Base-by-base conservation (phyloP, 495 filamentous ascomycete genomes). In the Poronia punctata region DNA sequence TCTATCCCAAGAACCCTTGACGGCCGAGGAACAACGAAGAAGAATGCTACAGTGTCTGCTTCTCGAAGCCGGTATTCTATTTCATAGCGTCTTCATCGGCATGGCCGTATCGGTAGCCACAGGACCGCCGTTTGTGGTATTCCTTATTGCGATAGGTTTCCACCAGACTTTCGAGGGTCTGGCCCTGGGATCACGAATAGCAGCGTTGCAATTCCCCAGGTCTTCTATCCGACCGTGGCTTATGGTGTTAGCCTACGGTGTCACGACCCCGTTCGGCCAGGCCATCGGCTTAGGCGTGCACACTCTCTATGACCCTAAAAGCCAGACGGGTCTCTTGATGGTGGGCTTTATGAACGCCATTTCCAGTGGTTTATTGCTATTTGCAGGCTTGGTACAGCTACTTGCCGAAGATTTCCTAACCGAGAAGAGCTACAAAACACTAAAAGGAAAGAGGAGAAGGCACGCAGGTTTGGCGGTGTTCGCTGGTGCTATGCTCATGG, bases 321-420 rank as follows among this genome's bases (percentile, higher is more conserved):
- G 82, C 50, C 74, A 88, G 46, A 81, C 83, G 0, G 90, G 90
- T 0, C 59, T 97, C 39, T 69, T 95, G 20, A 87, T 88, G 79
- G 89, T 95, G 3, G 90, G 90, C 11, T 75, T 88, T 51, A 95
- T 88, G 70, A 97, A 97, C 52, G 88, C 84, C 21, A 84, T 97
- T 43, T 87, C 81, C 18, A 83, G 79, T 51, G 90, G 90, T 0
- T 65, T 97, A 34, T 58, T 97, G 35, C 70, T 97, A 7, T 97
- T 95, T 62, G 90, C 90, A 0, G 89, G 90, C 4, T 61, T 97
- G 38, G 90, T 95, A 0, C 88, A 95, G 61, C 65, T 97, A 30
- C 71, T 97, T 9, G 87, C 90, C 4, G 90, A 97, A 62, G 90
- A 97, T 55, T 96, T 97, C 59, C 60, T 97, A 50, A 84, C 79